Conservation (phyloP, 2,329 filamentous ascomycete species). For the Aspergillus eucalypticola region DNA sequence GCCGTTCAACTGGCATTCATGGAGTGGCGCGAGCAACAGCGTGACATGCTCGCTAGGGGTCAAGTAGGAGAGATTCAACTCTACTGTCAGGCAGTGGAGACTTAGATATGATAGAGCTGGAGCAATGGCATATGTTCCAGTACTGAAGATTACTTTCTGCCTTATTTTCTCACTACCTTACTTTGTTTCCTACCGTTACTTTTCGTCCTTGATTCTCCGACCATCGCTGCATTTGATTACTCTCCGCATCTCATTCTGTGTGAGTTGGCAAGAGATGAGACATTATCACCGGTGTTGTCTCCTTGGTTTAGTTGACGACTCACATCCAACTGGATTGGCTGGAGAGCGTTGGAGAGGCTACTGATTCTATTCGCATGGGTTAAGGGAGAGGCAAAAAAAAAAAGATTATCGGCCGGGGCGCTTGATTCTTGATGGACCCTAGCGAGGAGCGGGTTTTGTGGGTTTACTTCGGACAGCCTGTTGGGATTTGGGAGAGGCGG, state of each 20-base stretch:
- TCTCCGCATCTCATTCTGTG: constrained; percentile 16
- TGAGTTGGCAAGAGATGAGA: constrained; percentile 16
- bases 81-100: constrained; percentile 66
- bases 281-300: constrained; percentile 23
- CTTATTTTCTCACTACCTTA: background rate
- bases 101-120: constrained; percentile 20
- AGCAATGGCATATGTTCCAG: constrained; percentile 2
- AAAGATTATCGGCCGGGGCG: background rate
- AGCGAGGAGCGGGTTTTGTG: background rate
- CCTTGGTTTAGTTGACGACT: constrained; percentile 25
- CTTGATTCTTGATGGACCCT: constrained; percentile 4
- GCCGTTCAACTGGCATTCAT: constrained; percentile 95
- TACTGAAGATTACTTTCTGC: constrained; percentile 9
- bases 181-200: background rate
- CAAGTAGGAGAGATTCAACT: constrained; percentile 88
- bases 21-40: constrained; percentile 81
- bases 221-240: constrained; percentile 13
- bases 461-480: background rate
- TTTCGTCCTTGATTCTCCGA: constrained; percentile 1
- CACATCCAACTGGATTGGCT: constrained; percentile 35
- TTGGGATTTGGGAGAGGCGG: background rate
- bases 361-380: constrained; percentile 14
- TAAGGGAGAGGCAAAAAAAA: constrained; percentile 4
- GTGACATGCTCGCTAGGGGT: constrained; percentile 60
- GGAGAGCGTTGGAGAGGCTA: constrained; percentile 27